A percentile compares a stretch with the other conserved stretches of the same genome.
Evolutionary conservation across 2,329 filamentous ascomycete genomes (phyloP).

Genomic region (Penicillium sp.): DNA sequence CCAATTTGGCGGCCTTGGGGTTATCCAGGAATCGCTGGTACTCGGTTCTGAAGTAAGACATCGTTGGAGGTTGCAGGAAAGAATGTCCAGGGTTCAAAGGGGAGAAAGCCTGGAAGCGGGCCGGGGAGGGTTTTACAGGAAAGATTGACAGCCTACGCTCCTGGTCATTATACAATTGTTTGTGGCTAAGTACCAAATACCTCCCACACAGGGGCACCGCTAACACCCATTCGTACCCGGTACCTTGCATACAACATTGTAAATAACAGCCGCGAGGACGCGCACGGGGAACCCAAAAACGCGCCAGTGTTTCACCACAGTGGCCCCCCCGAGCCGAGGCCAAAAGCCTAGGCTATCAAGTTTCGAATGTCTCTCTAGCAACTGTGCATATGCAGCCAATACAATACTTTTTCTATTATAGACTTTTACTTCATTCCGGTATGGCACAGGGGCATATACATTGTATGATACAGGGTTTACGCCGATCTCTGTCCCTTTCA

Average conservation of each 20-base stretch:
- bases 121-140: slow-evolving; percentile 5
- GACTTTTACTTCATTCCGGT: neutral
- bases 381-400: slow-evolving; percentile 12
- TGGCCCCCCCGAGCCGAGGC: neutral
- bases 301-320: slow-evolving; percentile 29
- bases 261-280: slow-evolving; percentile 6
- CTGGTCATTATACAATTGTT: neutral
- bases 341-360: neutral
- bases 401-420: neutral
- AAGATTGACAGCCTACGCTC: slow-evolving; percentile 3
- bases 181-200: neutral
- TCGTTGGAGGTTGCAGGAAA: slow-evolving; percentile 24
- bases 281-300: slow-evolving; percentile 18
- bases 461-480: slow-evolving; percentile 1
- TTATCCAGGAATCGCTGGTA: slow-evolving; percentile 74
- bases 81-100: neutral
- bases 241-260: slow-evolving; percentile 6
- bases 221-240: slow-evolving; percentile 6
- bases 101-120: neutral
- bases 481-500: neutral
- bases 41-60: slow-evolving; percentile 47
- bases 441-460: slow-evolving; percentile 2
- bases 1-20: slow-evolving; percentile 65
- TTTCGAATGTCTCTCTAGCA: slow-evolving; percentile 24
- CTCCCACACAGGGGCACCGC: slow-evolving; percentile 1